Evolutionary conservation across 2,329 filamentous ascomycete species (phyloP), one percentile per base, ranked within the genome.

Genomic region (Sordariomycetes sp.): DNA sequence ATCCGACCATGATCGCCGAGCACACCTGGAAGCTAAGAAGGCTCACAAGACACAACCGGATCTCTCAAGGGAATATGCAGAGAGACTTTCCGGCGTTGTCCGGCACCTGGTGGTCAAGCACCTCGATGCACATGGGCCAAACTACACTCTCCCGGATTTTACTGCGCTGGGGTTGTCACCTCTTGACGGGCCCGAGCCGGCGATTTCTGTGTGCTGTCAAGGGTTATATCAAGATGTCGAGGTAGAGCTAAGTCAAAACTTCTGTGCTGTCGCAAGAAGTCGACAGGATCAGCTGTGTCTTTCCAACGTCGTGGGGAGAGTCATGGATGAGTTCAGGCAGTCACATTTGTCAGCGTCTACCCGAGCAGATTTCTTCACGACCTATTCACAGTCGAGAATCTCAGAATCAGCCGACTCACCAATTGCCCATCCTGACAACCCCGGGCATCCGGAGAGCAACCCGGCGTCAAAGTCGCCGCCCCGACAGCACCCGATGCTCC

Each of bases 251-350:
- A 70, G 74, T 22, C 68, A 67, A 53, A 71, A 69, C 8, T 82
- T 82, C 60, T 82, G 79, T 62, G 70, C 74, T 2, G 64, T 81
- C 2, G 67, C 72, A 5, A 70, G 78, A 61, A 69, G 67, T 54
- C 66, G 64, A 10, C 70, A 74, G 25, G 64, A 65, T 17, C 63
- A 68, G 2, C 64, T 82, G 22, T 66, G 70, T 20, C 66, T 72
- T 34, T 74, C 79, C 20, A 67, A 66, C 45, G 72, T 82, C 8
- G 64, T 74, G 7, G 70, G 76, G 58, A 71, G 71, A 22, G 72
- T 81, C 28, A 72, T 79, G 55, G 28, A 22, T 32, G 50, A 28
- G 24, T 50, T 56, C n/a, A 56, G 20, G 20, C 45, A 20, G 10
- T 22, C 22, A 5, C 45, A 22, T 13, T 3, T 13, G 20, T 20